Evolutionary conservation across 106 monocot genomes (phyloP), one percentile per base, ranked within the genome.

Genomic region (Posidonia australis): DNA sequence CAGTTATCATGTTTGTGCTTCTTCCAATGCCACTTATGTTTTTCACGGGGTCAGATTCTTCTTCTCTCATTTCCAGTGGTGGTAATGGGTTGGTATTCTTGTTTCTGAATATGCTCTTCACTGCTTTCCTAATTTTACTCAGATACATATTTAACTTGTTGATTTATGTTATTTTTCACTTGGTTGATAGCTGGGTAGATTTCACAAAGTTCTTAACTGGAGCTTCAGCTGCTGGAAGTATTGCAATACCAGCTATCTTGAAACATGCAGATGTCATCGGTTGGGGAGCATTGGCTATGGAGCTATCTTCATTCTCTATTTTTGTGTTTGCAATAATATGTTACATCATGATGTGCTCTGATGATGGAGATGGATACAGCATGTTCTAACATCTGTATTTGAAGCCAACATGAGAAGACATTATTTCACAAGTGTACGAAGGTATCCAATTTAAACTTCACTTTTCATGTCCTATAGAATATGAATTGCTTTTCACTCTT

Each of bases 131-230:
- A 47, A n/a, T 46, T 24, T 10, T 14, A 20, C 22, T 0, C 2
- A 10, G 6, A 51, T 60, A n/a, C 41, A 17, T 43, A 58, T 36
- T 43, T 47, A 49, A 51, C 9, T 23, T 9, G 48, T 29, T 51
- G 5, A 7, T 72, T 19, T 57, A 26, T 4, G 27, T 20, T 57
- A 13, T 44, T 57, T 31, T 68, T 25, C 14, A 28, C 56, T 45
- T 45, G 41, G 23, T 66, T 16, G 17, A 51, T 43, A 76, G 76
- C 41, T 77, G 77, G 66, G 43, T 52, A 13, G 41, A 64, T 55
- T 79, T 91, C 63, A 88, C 96, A 7, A 98, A 98, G 57, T 91
- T 98, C 66, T 69, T 98, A 64, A 98, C 96, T 10, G 96, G 96
- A 30, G 77, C 78, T 52, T 98, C 90, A 13, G 74, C 77, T 1